Conservation (phyloP, 2,329 filamentous ascomycete species). For the Trichoderma citrinoviride region DNA sequence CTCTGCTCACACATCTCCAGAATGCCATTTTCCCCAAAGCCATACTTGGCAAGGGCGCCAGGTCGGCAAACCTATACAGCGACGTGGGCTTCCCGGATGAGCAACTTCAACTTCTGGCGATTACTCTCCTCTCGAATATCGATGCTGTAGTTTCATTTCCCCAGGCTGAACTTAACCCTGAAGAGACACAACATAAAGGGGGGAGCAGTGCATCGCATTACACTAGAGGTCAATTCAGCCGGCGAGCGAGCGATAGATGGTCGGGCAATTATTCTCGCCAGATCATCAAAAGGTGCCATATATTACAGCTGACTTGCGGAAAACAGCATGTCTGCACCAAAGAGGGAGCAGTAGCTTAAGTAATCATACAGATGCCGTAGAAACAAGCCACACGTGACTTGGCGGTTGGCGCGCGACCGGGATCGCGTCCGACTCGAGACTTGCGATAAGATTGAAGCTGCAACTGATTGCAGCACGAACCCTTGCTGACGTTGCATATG, state of each 20-base stretch:
- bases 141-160: constrained; percentile 60
- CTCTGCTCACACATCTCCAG: constrained; percentile 15
- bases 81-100: constrained; percentile 47
- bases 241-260: background rate
- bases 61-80: constrained; percentile 63
- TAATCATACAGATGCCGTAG: background rate
- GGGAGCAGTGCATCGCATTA: constrained; percentile 60
- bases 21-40: constrained; percentile 7
- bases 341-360: background rate
- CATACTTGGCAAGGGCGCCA: constrained; percentile 7
- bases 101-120: constrained; percentile 37
- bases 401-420: background rate
- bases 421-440: background rate
- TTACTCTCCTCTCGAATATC: constrained; percentile 46
- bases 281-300: too few relatives aligned
- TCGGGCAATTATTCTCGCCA: constrained; percentile 32
- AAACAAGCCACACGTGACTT: background rate
- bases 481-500: background rate
- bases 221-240: constrained; percentile 56
- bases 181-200: constrained; percentile 29
- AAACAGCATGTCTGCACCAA: background rate
- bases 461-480: too few relatives aligned
- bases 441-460: background rate
- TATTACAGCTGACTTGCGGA: too few relatives aligned
- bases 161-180: constrained; percentile 46